Conservation (phyloP, 257 asterid species). For the Fraxinus anomala region DNA sequence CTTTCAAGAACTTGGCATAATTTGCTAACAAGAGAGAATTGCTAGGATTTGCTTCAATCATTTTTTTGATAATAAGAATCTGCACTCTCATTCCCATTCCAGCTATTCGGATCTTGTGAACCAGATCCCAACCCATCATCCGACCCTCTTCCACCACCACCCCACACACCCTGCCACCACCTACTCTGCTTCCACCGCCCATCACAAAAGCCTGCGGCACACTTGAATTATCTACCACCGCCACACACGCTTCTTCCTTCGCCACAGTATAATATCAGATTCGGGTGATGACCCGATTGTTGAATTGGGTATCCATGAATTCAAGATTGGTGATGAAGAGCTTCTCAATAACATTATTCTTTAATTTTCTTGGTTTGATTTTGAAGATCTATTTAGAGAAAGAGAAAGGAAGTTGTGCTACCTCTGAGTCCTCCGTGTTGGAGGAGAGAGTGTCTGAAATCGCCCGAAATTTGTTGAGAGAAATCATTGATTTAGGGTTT, state of each 20-base stretch:
- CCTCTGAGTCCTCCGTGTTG: constrained; percentile 14
- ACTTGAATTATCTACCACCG: constrained; percentile 31
- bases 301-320: constrained; percentile 52
- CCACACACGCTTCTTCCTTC: constrained; percentile 18
- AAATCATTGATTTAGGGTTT: not conserved
- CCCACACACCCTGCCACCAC: constrained; percentile 33
- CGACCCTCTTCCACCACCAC: constrained; percentile 49
- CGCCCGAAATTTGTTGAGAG: no score
- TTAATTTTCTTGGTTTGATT: not conserved
- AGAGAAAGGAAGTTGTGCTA: not conserved
- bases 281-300: constrained; percentile 50
- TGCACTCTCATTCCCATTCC: constrained; percentile 58
- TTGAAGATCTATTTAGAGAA: not conserved
- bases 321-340: constrained; percentile 61
- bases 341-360: constrained; percentile 51
- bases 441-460: not conserved
- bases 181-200: constrained; percentile 41
- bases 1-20: constrained; percentile 78
- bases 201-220: constrained; percentile 42
- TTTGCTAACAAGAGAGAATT: constrained; percentile 70
- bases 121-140: constrained; percentile 46
- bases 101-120: constrained; percentile 45
- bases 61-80: constrained; percentile 66
- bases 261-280: constrained; percentile 41
- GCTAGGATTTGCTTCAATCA: constrained; percentile 69